phyloP scores from a whole-genome alignment of 768 basidiomycete genomes.

The Termitomyces bulborhizus region DNA sequence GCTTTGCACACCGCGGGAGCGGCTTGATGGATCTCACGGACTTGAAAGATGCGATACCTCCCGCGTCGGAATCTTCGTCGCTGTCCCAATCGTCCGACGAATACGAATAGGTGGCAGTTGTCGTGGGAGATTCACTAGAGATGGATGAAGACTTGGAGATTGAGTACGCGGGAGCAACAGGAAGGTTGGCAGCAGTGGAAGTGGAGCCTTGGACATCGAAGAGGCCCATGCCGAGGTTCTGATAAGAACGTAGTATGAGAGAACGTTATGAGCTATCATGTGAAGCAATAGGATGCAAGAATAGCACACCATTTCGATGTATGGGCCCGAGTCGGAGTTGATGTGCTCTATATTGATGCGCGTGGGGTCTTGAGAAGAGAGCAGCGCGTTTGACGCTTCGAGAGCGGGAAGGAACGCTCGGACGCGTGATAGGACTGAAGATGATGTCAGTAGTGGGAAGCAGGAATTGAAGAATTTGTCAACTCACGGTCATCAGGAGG shows the following conservation, averaged over 20 bases:
- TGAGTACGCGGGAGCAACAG: neutral
- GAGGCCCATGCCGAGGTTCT: conserved; percentile 64
- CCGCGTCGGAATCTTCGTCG: conserved; percentile 28
- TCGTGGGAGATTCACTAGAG: conserved; percentile 21
- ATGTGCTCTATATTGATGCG: conserved; percentile 67
- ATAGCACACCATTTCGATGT: conserved; percentile 59
- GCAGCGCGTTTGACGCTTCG: conserved; percentile 57
- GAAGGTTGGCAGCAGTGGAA: neutral
- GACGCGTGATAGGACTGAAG: conserved; percentile 60
- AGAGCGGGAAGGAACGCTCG: conserved; percentile 65
- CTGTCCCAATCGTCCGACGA: conserved; percentile 22
- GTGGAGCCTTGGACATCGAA: conserved; percentile 33
- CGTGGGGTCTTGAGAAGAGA: conserved; percentile 42
- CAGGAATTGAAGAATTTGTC: neutral
- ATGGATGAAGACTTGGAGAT: neutral
- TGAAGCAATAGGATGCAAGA: too few species aligned
- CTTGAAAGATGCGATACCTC: conserved; percentile 34
- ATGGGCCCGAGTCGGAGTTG: conserved; percentile 35
- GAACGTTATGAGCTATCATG: neutral
- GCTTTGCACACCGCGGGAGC: neutral
- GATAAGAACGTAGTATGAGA: neutral
- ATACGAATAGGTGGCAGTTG: conserved; percentile 12
- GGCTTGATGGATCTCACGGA: conserved; percentile 22
- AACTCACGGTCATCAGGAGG: conserved; percentile 47
- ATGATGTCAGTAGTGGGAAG: neutral